These are phyloP conservation scores for Eucalyptus microcorys DNA, from an alignment of 345 rosid species.

Conservation along the genomic window DNA sequence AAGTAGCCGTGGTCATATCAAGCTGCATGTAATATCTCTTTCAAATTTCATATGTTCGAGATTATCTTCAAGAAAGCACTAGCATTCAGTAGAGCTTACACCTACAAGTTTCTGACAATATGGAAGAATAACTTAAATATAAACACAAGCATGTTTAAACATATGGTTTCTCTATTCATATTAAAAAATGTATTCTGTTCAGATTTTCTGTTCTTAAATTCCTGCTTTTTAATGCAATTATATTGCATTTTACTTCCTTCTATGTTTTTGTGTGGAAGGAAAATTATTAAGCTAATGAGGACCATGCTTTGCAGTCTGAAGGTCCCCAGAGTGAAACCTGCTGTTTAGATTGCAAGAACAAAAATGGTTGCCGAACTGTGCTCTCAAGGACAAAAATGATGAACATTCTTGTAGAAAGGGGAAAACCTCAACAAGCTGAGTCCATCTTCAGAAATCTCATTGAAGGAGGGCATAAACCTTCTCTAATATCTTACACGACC, in stretches of 20 bases:
- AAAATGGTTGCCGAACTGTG: constrained; percentile 45
- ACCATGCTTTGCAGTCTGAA: background rate
- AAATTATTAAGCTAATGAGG: background rate
- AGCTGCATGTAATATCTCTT: background rate
- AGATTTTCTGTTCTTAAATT: background rate
- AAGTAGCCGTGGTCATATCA: background rate
- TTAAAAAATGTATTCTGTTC: background rate
- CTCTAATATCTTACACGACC: constrained; percentile 66
- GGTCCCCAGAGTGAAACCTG: background rate
- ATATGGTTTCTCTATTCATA: background rate
- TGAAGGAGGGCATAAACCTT: constrained; percentile 78
- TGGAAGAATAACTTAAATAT: background rate
- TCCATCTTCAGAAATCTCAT: constrained; percentile 40
- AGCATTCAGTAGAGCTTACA: background rate
- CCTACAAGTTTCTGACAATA: background rate
- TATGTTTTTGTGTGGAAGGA: background rate
- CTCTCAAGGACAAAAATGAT: constrained; percentile 68
- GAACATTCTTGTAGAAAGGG: constrained; percentile 49
- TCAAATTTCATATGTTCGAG: background rate
- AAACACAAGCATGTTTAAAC: background rate
- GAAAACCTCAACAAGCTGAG: constrained; percentile 70
- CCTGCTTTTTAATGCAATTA: background rate
- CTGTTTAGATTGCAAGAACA: background rate
- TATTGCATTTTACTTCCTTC: background rate
- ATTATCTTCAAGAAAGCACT: background rate